phyloP scores from a whole-genome alignment of 345 rosid species.

The Capsella bursapastoris region DNA sequence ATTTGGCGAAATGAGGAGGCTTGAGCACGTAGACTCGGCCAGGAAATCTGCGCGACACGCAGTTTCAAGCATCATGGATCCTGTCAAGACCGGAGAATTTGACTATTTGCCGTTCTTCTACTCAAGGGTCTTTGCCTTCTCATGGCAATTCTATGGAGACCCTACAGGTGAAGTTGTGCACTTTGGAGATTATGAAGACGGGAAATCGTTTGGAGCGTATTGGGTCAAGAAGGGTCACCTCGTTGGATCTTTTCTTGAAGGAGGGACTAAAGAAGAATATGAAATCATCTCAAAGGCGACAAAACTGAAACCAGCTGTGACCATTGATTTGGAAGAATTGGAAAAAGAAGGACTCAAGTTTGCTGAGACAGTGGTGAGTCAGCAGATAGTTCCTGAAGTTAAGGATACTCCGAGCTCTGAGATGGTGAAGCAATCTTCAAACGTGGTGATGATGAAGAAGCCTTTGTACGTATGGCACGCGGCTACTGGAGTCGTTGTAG shows the following conservation, averaged over 20 bases:
- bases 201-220: conserved; percentile 78
- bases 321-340: conserved; percentile 56
- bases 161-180: conserved; percentile 79
- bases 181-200: conserved; percentile 76
- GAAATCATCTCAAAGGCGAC: conserved; percentile 85
- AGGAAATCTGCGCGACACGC: conserved; percentile 84
- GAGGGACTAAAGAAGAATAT: conserved; percentile 90
- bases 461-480: conserved; percentile 69
- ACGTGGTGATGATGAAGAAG: conserved; percentile 55
- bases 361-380: conserved; percentile 59
- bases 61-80: conserved; percentile 76
- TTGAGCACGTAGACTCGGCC: conserved; percentile 95
- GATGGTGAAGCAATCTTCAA: conserved; percentile 31
- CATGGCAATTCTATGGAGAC: conserved; percentile 98
- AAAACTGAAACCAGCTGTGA: conserved; percentile 58
- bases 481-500: conserved; percentile 70
- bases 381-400: conserved; percentile 40
- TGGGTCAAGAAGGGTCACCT: conserved; percentile 86
- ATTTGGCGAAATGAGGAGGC: conserved; percentile 80
- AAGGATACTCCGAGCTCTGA: conserved; percentile 35
- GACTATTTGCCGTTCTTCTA: conserved; percentile 93
- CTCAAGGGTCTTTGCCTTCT: conserved; percentile 82
- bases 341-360: conserved; percentile 69
- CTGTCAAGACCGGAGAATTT: conserved; percentile 69
- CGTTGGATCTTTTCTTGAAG: conserved; percentile 93